A percentile compares a stretch with the other conserved stretches of the same genome.
These are phyloP conservation scores for Saccharomyces jurei DNA, from an alignment of 805 yeast genomes.

Conservation along the genomic window DNA sequence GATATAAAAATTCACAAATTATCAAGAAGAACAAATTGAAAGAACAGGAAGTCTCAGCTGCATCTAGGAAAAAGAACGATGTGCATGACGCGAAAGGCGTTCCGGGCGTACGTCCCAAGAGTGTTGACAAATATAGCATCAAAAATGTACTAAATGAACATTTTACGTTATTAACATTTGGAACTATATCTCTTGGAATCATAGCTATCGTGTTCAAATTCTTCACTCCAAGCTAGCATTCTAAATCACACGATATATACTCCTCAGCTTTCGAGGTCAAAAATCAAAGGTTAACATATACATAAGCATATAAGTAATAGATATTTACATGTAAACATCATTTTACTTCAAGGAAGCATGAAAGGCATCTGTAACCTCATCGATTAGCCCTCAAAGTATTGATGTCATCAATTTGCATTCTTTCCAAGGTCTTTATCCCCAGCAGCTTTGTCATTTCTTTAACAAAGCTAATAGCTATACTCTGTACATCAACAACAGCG, in stretches of 20 bases:
- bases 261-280: background rate
- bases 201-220: background rate
- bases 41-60: background rate
- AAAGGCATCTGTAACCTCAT: background rate
- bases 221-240: background rate
- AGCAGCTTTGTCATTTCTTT: constrained; percentile 36
- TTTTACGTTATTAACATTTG: background rate
- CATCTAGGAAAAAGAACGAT: background rate
- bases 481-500: constrained; percentile 22
- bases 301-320: background rate
- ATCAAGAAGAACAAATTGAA: background rate
- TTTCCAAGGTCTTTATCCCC: constrained; percentile 33
- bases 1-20: constrained; percentile 7
- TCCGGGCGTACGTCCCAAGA: background rate
- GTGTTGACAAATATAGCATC: background rate
- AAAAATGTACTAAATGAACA: background rate
- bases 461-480: constrained; percentile 39
- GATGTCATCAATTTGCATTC: constrained; percentile 31
- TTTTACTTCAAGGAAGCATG: background rate
- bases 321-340: constrained; percentile 1
- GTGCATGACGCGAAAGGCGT: background rate
- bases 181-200: background rate
- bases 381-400: constrained; percentile 10
- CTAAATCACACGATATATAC: background rate
- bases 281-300: background rate